phyloP scores from a whole-genome alignment of 148 eudicot species.

The Rhododendron mucronatum region DNA sequence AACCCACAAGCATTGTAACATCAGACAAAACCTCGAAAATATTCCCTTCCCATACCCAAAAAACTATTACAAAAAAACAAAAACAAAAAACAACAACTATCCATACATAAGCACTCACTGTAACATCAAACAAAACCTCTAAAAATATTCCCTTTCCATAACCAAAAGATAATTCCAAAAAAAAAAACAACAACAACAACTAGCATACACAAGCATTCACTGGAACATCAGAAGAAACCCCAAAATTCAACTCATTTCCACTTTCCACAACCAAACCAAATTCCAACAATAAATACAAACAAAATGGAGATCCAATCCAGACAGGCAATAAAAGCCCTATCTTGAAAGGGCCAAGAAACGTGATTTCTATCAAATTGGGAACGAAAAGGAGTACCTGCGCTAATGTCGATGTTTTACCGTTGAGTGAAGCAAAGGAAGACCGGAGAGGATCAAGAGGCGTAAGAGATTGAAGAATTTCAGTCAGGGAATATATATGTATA shows the following conservation, averaged over 20 bases:
- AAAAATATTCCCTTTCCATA: not conserved
- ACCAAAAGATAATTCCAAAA: not conserved
- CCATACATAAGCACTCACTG: not conserved
- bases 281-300: slow-evolving; percentile 9
- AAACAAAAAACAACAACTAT: not conserved
- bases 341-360: slow-evolving; percentile 9
- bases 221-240: slow-evolving; percentile 16
- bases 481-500: not conserved
- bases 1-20: not conserved
- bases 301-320: slow-evolving; percentile 34
- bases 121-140: not conserved
- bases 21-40: not conserved
- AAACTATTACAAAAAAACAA: slow-evolving; percentile 4
- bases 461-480: not conserved
- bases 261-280: slow-evolving; percentile 4
- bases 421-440: slow-evolving; percentile 19
- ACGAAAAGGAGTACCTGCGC: slow-evolving; percentile 26
- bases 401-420: not conserved
- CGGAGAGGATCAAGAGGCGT: slow-evolving; percentile 19
- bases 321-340: slow-evolving; percentile 35
- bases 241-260: slow-evolving; percentile 9
- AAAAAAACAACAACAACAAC: not conserved
- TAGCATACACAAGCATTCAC: not conserved
- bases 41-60: not conserved
- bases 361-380: slow-evolving; percentile 2